phyloP scores from a whole-genome alignment of 768 basidiomycete genomes.

The Pisolithus sp. region DNA sequence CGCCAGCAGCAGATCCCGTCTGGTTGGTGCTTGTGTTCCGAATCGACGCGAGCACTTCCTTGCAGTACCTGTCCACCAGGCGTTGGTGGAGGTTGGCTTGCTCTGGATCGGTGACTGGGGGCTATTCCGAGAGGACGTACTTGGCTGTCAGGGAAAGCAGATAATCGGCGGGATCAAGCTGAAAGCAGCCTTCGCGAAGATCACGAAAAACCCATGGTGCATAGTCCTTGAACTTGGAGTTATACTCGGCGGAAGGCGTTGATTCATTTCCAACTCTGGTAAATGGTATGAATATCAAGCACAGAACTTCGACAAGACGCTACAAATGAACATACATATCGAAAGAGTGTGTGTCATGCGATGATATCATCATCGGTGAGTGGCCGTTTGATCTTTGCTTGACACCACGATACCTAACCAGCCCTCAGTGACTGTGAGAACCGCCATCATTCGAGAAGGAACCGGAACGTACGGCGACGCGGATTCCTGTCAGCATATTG shows the following conservation, averaged over 20 bases:
- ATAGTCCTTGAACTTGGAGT: slow-evolving; percentile 99
- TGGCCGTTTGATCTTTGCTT: slow-evolving; percentile 87
- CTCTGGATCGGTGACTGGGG: slow-evolving; percentile 41
- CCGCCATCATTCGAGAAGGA: not conserved
- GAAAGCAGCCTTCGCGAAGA: slow-evolving; percentile 88
- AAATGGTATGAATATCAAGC: slow-evolving; percentile 3
- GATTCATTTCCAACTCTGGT: slow-evolving; percentile 90
- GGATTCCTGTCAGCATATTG: slow-evolving; percentile 99
- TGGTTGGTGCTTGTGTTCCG: slow-evolving; percentile 47
- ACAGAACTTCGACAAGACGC: not conserved
- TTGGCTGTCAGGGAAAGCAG: slow-evolving; percentile 93
- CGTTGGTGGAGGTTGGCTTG: slow-evolving; percentile 55
- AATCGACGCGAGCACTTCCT: slow-evolving; percentile 74
- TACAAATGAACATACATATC: slow-evolving; percentile 65
- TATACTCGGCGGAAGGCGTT: slow-evolving; percentile 95
- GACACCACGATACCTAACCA: slow-evolving; percentile 83
- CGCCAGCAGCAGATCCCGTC: slow-evolving; percentile 3
- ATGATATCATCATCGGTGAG: slow-evolving; percentile 82
- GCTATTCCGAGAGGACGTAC: slow-evolving; percentile 93
- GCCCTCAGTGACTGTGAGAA: slow-evolving; percentile 6
- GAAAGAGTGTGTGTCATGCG: slow-evolving; percentile 90
- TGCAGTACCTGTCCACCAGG: slow-evolving; percentile 78
- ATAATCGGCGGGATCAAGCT: slow-evolving; percentile 96
- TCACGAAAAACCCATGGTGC: slow-evolving; percentile 97
- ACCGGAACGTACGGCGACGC: slow-evolving; percentile 70